Evolutionary conservation across 352 stramenopile species (phyloP), one percentile per base, ranked within the genome.

Genomic region (Globisporangium takayamanum): DNA sequence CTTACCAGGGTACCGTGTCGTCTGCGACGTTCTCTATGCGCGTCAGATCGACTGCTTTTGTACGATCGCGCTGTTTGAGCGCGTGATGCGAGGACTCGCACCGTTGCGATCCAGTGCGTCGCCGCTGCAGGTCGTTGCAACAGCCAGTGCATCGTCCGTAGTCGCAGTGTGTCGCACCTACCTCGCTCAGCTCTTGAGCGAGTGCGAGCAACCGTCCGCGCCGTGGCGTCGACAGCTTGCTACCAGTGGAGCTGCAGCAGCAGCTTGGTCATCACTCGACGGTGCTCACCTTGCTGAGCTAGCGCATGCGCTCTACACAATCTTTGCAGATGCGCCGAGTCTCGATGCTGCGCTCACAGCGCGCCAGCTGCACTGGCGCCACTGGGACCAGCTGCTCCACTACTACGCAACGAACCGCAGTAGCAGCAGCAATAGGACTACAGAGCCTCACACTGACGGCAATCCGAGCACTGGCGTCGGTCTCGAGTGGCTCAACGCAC

Each of bases 1-100:
- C 5, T 26, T 74, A 4, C 62, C 64, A 14, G 73, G 73, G 2
- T 77, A 67, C 55, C 57, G 46, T 12, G 30, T 67, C 26, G 15
- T 67, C 26, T 59, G 28, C 8, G 22, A 33, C 22, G 41, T 67
- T 16, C 49, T 66, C 20, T 47, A 14, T 36, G 44, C 30, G 26
- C 39, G 48, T 5, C 46, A 46, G 14, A 5, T 53, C 18, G 49
- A 56, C 11, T 48, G 28, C 16, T 57, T 61, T 20, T 0, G 25
- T 1, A 22, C 33, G 11, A 44, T 66, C 30, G 10, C 53, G 1
- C 12, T 61, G 22, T 52, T 66, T 41, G 16, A 56, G n/a, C 47
- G 39, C 22, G 22, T 22, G 7, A 10, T 55, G 8, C 18, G 18
- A 5, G 15, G 5, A 20, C 14, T 26, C 25, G 37, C 44, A 12